Evolutionary conservation across 1,284 basidiomycete genomes (phyloP), one percentile per base, ranked within the genome.

Genomic region (Bondarzewia mesenterica): DNA sequence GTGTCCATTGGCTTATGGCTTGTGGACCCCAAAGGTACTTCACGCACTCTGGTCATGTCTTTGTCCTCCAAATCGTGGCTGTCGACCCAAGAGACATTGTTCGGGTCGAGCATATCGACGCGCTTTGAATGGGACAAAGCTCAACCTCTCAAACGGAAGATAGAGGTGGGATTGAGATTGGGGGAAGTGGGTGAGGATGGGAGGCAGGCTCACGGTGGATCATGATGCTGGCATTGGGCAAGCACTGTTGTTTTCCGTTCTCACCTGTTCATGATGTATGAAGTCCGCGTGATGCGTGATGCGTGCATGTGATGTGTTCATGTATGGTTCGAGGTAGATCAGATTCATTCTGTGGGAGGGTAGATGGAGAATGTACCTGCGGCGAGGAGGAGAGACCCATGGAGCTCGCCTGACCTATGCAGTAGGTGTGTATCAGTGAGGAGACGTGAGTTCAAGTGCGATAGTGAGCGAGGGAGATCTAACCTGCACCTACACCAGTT

Each of bases 211-310:
- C 65, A 93, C 92, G 93, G 64, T 96, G 93, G 47, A 96, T 96
- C 93, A 96, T 96, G 57, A 96, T 91, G 60, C 86, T 91, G 18
- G 91, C 85, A 61, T 96, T 89, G 8, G 91, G 91, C 43, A 96
- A 75, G 55, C 87, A 87, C 60, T 91, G 92, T 32, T 93, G 75
- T 64, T 93, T 90, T 18, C 92, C 93, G 55, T 75, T 81, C 68
- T 87, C 89, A 32, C 85, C 80, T 73, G 63, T 26, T 26, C 52
- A 46, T 42, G 25, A n/a, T 18, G 40, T 26, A 41, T 29, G 20
- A 14, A 22, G n/a, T 15, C 10, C 5, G 26, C 5, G 20, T 20
- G 29, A 29, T 15, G 3, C 10, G 18, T 18, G 16, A 1, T 16
- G 20, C 21, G 23, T 20, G 23, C 27, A 18, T 36, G 44, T 46